Evolutionary conservation across 176 grass and related monocot genomes (phyloP).

Genomic region (Triticum dicoccoides): DNA sequence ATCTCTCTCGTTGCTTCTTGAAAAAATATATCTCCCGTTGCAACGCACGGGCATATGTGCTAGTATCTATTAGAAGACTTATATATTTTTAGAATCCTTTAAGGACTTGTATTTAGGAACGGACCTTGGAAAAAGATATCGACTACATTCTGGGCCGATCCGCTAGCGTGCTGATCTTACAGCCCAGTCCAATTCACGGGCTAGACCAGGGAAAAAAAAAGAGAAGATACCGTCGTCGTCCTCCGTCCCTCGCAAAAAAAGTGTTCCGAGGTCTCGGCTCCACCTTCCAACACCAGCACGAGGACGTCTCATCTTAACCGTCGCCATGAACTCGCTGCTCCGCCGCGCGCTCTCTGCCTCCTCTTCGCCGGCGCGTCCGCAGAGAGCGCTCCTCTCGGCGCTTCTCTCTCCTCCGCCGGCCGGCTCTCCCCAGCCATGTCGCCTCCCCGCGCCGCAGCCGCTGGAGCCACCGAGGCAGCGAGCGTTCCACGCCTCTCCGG

Average conservation of each 20-base stretch:
- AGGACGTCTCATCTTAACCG: neutral
- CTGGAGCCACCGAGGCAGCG: conserved; percentile 29
- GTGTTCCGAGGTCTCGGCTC: conserved; percentile 27
- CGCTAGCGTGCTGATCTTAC: neutral
- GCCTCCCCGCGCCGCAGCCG: neutral
- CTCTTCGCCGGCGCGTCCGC: conserved; percentile 21
- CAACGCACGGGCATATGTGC: too few relatives aligned
- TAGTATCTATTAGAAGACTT: too few relatives aligned
- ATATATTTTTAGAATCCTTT: too few relatives aligned
- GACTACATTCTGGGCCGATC: too few relatives aligned
- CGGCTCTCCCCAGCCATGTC: neutral
- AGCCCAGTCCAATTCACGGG: neutral
- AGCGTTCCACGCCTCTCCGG: conserved; percentile 45
- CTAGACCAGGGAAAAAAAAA: neutral
- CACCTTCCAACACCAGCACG: neutral
- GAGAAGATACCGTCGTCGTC: neutral
- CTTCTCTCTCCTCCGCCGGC: conserved; percentile 20
- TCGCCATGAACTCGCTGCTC: conserved; percentile 61
- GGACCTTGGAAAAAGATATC: too few relatives aligned
- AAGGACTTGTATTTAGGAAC: too few relatives aligned
- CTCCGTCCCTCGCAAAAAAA: neutral
- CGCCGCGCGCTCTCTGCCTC: conserved; percentile 44
- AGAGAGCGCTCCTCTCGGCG: conserved; percentile 28
- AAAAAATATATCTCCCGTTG: too few relatives aligned
- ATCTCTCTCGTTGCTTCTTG: too few relatives aligned